Evolutionary conservation across 2,329 filamentous ascomycete genomes (phyloP), one percentile per base, ranked within the genome.

Genomic region (Hypoxylon sp.): DNA sequence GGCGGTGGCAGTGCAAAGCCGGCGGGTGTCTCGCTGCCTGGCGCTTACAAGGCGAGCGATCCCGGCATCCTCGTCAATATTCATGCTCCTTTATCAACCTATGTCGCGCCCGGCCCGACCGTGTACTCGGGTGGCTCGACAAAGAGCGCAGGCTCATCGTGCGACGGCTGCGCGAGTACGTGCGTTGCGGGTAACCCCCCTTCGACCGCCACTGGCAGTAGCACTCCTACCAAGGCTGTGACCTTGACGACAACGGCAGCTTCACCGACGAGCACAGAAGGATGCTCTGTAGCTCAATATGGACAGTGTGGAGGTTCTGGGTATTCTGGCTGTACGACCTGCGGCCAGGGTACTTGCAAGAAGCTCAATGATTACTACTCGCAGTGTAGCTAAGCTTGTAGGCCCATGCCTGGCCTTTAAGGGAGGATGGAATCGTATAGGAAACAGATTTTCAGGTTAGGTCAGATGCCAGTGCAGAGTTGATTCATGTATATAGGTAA

Each of bases 31-130:
- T 61, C 53, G 30, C 70, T 79, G 43, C 77, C 78, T 0, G 71
- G 74, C 16, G 78, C 77, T 0, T 78, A 78, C 50, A 51, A 67
- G 21, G 73, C 71, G 12, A 70, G 58, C 27, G 73, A 76, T 43
- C 71, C 73, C 0, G 73, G 74, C 7, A 75, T 76, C 23, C 59
- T 75, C n/a, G 56, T 79, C 19, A 75, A 79, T 53, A 78, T 78
- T 59, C 75, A 78, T 59, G 70, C 72, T 30, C 66, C 74, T 11
- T 57, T 75, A 64, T 65, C 66, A 1, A 69, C 70, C 0, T 78
- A 78, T 52, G 30, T 67, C 14, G 74, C 74, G 45, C 75, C 76
- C 27, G 75, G 75, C 6, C 75, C 74, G n/a, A 64, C 75, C 48
- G 69, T 61, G 41, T 72, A 64, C 48, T 14, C 60, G 25, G 69